phyloP scores from a whole-genome alignment of 345 rosid genomes.

The Brassica rapa region DNA sequence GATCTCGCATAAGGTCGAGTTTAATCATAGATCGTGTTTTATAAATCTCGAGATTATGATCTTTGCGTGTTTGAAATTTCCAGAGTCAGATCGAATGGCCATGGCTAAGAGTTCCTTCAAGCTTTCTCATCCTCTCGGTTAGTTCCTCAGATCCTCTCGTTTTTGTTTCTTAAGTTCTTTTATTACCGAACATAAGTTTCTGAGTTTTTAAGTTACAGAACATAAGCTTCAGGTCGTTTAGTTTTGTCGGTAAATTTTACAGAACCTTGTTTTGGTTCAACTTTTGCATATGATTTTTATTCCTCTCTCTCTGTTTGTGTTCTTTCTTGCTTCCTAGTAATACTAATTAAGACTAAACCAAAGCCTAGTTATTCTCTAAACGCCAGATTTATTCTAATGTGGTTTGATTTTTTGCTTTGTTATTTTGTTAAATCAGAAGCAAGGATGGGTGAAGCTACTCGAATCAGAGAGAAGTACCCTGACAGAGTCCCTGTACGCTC shows the following conservation, averaged over 20 bases:
- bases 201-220: background rate
- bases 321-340: background rate
- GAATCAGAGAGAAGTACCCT: constrained; percentile 85
- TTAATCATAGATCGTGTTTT: constrained; percentile 10
- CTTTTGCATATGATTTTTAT: background rate
- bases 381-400: background rate
- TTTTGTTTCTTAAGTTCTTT: background rate
- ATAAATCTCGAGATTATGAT: constrained; percentile 13
- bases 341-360: background rate
- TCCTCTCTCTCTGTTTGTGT: constrained; percentile 7
- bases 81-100: constrained; percentile 37
- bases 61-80: constrained; percentile 32
- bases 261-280: background rate
- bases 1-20: constrained; percentile 3
- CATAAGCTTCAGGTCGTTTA: background rate
- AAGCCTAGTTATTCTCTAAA: background rate
- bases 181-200: background rate
- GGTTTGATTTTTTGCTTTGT: background rate
- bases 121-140: constrained; percentile 83
- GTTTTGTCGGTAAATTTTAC: background rate
- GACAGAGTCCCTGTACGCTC: constrained; percentile 84
- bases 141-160: constrained; percentile 7
- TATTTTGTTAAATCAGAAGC: constrained; percentile 51
- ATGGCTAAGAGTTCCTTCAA: constrained; percentile 88
- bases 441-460: constrained; percentile 79